Evolutionary conservation across 2,329 filamentous ascomycete species (phyloP).

Genomic region (Calonectria henricotiae): DNA sequence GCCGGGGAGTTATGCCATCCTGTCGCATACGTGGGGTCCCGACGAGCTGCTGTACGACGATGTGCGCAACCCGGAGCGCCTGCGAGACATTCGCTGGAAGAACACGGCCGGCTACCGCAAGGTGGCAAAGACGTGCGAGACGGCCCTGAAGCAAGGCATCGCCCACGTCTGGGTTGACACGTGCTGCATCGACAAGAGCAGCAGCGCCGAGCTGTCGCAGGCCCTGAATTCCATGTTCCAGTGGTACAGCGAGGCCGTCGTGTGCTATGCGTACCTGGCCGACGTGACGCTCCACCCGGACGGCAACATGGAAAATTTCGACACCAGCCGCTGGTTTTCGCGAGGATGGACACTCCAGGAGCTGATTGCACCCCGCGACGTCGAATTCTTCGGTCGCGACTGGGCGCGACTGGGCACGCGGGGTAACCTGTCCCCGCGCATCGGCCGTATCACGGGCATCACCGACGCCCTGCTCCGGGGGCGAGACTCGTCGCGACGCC

Average conservation of each 20-base stretch:
- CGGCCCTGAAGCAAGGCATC: constrained; percentile 46
- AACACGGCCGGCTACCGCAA: constrained; percentile 48
- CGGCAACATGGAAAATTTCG: constrained; percentile 42
- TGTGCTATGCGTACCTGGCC: constrained; percentile 49
- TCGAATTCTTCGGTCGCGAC: constrained; percentile 50
- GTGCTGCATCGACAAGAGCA: constrained; percentile 52
- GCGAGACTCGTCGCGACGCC: constrained; percentile 40
- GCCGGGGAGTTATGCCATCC: constrained; percentile 48
- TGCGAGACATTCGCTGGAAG: constrained; percentile 43
- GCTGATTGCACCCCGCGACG: constrained; percentile 48
- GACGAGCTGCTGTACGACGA: constrained; percentile 51
- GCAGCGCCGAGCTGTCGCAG: constrained; percentile 51
- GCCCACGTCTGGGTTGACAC: constrained; percentile 51
- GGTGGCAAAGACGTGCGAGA: constrained; percentile 47
- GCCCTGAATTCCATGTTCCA: constrained; percentile 52
- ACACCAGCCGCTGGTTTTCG: constrained; percentile 49
- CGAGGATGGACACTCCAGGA: constrained; percentile 52
- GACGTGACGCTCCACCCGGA: constrained; percentile 44
- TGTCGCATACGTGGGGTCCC: constrained; percentile 52
- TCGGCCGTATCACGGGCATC: constrained; percentile 50
- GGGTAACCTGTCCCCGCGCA: constrained; percentile 40
- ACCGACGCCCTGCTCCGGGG: constrained; percentile 43
- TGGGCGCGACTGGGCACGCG: constrained; percentile 48
- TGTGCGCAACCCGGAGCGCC: constrained; percentile 43
- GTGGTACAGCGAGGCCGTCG: constrained; percentile 47